Evolutionary conservation across 805 yeast species (phyloP), one percentile per base, ranked within the genome.

Genomic region (Debaryomyces maramus): DNA sequence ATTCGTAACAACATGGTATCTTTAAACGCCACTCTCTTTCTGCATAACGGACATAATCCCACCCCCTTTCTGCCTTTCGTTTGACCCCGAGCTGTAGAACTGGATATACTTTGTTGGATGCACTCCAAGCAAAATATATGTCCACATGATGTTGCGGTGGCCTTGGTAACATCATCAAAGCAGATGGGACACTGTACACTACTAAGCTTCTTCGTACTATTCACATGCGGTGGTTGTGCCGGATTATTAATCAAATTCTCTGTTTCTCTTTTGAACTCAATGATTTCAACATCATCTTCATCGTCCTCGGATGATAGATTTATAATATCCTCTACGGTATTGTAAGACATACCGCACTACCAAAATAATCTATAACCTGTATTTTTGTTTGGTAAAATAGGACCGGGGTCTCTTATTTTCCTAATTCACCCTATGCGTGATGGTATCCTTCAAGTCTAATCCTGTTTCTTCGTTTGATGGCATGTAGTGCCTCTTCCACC

Each of bases 111-210:
- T 41, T 61, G 65, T 48, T 63, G 73, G 13, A 70, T 57, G 45
- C 75, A 70, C 26, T 66, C 72, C 7, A 70, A 48, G 40, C 75
- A 70, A 48, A 65, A 70, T 3, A 70, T 53, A 43, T 70, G 75
- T 13, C 75, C 75, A 46, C 75, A 70, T 2, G 64, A 52, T 0
- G 74, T 69, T 30, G 63, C 56, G 33, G 74, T 67, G 34, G 74
- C 74, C 37, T 49, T 56, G 4, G 57, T 53, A 36, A 70, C 51
- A n/a, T 60, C 55, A 45, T 70, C 75, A 42, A 70, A 68, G 48
- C 75, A 70, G 22, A 70, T 64, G 17, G 75, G 75, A 43, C 75
- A 70, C 45, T 67, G 65, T 15, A 64, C 52, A 33, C 67, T 68
- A 16, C 57, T 52, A 20, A 70, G 51, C 34, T 56, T 60, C 50